These are phyloP conservation scores for thale cress (Arabidopsis thaliana) DNA, from an alignment of 345 rosid genomes.

Conservation along the genomic window TAIR10.1 NC_003071.7:14448501-14449000, in stretches of 20 bases:
- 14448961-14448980: neutral
- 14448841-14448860: slow-evolving; percentile 80
- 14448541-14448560: slow-evolving; percentile 69
- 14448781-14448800: slow-evolving; percentile 72
- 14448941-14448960: neutral
- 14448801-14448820: slow-evolving; percentile 69
- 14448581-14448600: slow-evolving; percentile 79
- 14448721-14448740: slow-evolving; percentile 68
- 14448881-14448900: slow-evolving; percentile 58
- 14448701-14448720: slow-evolving; percentile 87
- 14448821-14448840: slow-evolving; percentile 58
- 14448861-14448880: slow-evolving; percentile 68
- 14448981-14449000: neutral
- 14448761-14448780: slow-evolving; percentile 85
- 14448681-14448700: slow-evolving; percentile 54
- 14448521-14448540: slow-evolving; percentile 65
- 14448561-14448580: slow-evolving; percentile 75
- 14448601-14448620: slow-evolving; percentile 62
- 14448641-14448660: slow-evolving; percentile 3
- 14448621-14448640: slow-evolving; percentile 15
- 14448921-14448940: neutral
- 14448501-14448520: slow-evolving; percentile 83
- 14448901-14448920: slow-evolving; percentile 7
- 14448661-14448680: neutral
- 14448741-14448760: slow-evolving; percentile 84